Base-by-base conservation (phyloP, 1,139 yeast species). In the Yarrowia galli region DNA sequence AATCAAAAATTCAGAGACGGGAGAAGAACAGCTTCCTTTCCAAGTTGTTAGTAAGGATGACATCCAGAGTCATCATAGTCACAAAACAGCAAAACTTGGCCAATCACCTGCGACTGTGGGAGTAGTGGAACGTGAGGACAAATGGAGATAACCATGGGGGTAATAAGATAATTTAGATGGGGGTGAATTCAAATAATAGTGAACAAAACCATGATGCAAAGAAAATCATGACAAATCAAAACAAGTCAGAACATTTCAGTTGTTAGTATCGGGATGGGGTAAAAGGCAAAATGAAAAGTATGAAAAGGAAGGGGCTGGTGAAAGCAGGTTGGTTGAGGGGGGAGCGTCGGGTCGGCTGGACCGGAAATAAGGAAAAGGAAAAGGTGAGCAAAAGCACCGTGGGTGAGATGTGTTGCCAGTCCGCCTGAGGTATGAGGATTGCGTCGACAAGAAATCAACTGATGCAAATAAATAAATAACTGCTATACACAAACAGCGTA, bases 121-220 rank as follows among this genome's bases (percentile, higher is more conserved):
- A 16, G 18, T 8, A 25, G 51, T 23, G 51, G 35, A 46, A 45
- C 28, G 28, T 16, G 13, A 7, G 49, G 32, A 22, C 23, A 22
- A 9, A 23, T 13, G 20, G 12, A 40, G 56, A 32, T 28, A 32
- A 51, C 58, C 42, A 51, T 35, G 42, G 18, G 40, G 58, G 56
- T 18, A 51, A 51, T 35, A 20, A 51, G 23, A 51, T 51, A 51
- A 51, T 51, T 53, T 36, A 53, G 45, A 53, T 38, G 61, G 61
- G 58, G 46, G 61, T n/a, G 28, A 40, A 23, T 23, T 25, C 23
- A 25, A 12, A 54, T 9, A 42, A 36, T 2, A 49, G 20, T 13
- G 38, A 28, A 28, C 22, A 49, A 18, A 49, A 32, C 25, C 42
- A 51, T 49, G 54, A 49, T 49, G 23, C 23, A 20, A 49, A 32